Evolutionary conservation across 768 basidiomycete species (phyloP).

Genomic region (Coprinellus micaceus): DNA sequence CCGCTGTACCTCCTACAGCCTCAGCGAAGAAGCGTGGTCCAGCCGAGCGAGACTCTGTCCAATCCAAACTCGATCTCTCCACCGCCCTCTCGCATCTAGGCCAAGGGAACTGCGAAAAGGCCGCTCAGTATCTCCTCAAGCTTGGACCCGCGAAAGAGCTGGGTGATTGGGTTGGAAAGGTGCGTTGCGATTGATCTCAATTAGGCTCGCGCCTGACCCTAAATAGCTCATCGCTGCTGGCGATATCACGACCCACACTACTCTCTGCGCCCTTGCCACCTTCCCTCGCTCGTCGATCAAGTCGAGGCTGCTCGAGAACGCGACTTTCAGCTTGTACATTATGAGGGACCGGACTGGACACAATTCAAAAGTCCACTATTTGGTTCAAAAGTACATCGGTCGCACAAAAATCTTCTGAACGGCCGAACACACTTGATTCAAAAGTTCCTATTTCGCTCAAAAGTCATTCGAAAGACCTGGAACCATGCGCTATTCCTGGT

Average conservation of each 20-base stretch:
- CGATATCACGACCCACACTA: slow-evolving; percentile 86
- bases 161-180: slow-evolving; percentile 78
- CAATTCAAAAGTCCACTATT: no score
- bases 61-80: slow-evolving; percentile 79
- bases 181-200: slow-evolving; percentile 21
- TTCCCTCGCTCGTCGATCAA: slow-evolving; percentile 70
- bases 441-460: no score
- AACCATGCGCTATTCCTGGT: no score
- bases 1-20: slow-evolving; percentile 17
- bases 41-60: slow-evolving; percentile 62
- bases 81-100: slow-evolving; percentile 74
- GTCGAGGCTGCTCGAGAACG: slow-evolving; percentile 60
- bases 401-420: no score
- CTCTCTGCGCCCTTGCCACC: slow-evolving; percentile 78
- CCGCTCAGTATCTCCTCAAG: slow-evolving; percentile 69
- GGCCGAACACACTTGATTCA: no score
- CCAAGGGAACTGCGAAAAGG: slow-evolving; percentile 72
- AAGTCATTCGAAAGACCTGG: no score
- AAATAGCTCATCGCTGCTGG: slow-evolving; percentile 67
- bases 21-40: slow-evolving; percentile 39
- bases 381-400: no score
- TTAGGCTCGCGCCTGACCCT: no score
- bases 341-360: no score
- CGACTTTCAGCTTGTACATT: slow-evolving; percentile 71
- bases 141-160: slow-evolving; percentile 63